Evolutionary conservation across 2,329 filamentous ascomycete genomes (phyloP).

Genomic region (Trichoderma aggressivum): DNA sequence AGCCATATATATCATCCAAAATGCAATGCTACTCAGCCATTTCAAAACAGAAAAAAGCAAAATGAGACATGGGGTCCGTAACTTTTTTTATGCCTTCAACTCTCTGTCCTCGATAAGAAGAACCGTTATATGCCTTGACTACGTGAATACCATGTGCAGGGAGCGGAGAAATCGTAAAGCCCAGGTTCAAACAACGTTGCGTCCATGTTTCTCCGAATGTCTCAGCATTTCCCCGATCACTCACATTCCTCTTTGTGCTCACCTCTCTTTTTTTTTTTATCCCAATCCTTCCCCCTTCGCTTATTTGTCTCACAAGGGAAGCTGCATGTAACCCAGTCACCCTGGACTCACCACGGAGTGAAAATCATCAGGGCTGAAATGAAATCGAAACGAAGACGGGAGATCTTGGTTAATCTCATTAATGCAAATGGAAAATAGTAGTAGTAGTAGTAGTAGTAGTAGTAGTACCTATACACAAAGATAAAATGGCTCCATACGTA

Average conservation of each 20-base stretch:
- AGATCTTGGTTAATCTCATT: conserved; percentile 4
- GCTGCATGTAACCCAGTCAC: not conserved
- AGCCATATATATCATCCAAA: not conserved
- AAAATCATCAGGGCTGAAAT: not conserved
- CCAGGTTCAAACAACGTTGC: not conserved
- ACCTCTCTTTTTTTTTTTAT: not conserved
- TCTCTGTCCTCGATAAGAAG: not conserved
- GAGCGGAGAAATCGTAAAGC: conserved; percentile 2
- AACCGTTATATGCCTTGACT: not conserved
- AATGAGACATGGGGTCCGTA: not conserved
- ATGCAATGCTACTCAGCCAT: not conserved
- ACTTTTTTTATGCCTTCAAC: not conserved
- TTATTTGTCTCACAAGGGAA: not conserved
- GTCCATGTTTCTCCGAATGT: conserved; percentile 13
- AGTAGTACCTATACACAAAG: not conserved
- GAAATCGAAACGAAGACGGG: not conserved
- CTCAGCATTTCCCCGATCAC: conserved; percentile 5
- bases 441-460: too few relatives aligned
- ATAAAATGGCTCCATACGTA: not conserved
- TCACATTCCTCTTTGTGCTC: not conserved
- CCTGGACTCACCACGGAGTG: not conserved
- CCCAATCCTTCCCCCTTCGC: not conserved
- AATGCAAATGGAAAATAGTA: not conserved
- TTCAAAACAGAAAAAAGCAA: not conserved
- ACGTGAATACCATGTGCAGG: not conserved